Base-by-base conservation (phyloP, 331 rosid species). In the Malus hybrid region DNA sequence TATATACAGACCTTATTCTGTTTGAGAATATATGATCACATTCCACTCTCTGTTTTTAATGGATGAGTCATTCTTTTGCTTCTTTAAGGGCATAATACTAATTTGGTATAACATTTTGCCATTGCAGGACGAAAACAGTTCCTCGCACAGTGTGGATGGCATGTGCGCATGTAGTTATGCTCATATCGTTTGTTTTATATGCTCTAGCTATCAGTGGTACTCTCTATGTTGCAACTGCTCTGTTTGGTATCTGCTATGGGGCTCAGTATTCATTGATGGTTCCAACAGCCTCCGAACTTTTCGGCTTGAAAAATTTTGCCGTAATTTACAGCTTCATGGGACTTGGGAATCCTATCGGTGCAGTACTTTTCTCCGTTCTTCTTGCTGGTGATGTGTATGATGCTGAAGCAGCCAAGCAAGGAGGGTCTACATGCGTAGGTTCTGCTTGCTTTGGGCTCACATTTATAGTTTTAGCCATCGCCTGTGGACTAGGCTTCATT, bases 71-170 rank as follows among this genome's bases (percentile, higher is more conserved):
- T 5, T 71, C 32, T 53, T n/a, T 15, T 50, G 5, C 48, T 3
- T 55, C 62, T 16, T 1, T 32, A 18, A 57, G 52, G 39, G 13
- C 33, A 50, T 61, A 69, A 34, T 75, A 68, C 32, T 74, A 42
- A 69, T 24, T 75, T 46, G 63, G 30, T 61, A 75, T 52, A 74
- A 42, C 53, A 42, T 79, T 72, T 61, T 22, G 73, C 77, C 39
- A 24, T 64, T 81, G 67, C 90, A 89, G 96, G 86, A 83, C 80
- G 2, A 78, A 65, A 63, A 63, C 79, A 63, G 71, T 87, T 44
- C 97, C 98, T 70, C 86, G 94, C 48, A 81, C 93, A 56, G 61
- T 91, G 52, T 93, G 98, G 93, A 93, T 93, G 87, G 34, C 86
- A 74, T 78, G 87, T 64, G 39, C 97, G 48, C 93, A 89, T 46